Percentiles rank a stretch among this genome's conserved stretches.
These are phyloP conservation scores for Ceratocystiopsis brevicomis DNA, from an alignment of 2,329 filamentous ascomycete species.

Conservation along the genomic window DNA sequence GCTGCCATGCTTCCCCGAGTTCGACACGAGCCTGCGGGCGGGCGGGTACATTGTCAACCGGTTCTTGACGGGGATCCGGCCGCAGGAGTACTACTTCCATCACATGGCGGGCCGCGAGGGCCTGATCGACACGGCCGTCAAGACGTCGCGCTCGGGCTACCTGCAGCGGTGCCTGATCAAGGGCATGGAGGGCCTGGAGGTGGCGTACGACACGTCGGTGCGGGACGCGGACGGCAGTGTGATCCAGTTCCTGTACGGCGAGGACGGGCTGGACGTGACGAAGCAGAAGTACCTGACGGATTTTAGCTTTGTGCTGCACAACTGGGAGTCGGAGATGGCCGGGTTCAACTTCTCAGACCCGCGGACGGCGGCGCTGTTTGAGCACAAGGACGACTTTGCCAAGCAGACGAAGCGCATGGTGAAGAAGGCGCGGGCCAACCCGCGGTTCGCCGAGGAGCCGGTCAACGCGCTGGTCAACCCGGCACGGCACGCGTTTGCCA, in stretches of 20 bases:
- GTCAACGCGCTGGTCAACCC: conserved; percentile 56
- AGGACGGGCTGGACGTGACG: conserved; percentile 84
- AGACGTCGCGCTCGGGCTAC: conserved; percentile 92
- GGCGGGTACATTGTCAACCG: conserved; percentile 88
- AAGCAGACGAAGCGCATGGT: conserved; percentile 67
- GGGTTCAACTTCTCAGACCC: conserved; percentile 47
- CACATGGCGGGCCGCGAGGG: conserved; percentile 98
- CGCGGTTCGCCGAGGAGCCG: conserved; percentile 49
- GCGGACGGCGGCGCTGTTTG: conserved; percentile 26
- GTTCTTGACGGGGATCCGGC: conserved; percentile 93
- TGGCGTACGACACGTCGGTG: conserved; percentile 86
- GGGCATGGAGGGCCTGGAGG: conserved; percentile 86
- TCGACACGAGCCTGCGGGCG: conserved; percentile 72
- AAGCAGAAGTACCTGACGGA: conserved; percentile 84
- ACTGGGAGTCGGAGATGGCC: conserved; percentile 62
- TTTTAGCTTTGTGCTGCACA: conserved; percentile 78
- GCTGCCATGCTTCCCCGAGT: conserved; percentile 81
- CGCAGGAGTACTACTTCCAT: conserved; percentile 98
- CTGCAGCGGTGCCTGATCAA: conserved; percentile 94
- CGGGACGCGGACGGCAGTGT: conserved; percentile 85
- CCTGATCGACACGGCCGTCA: conserved; percentile 95
- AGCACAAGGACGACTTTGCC: conserved; percentile 41
- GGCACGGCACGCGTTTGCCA: conserved; percentile 61
- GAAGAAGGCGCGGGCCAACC: conserved; percentile 45
- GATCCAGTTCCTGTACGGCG: conserved; percentile 89